Base-by-base conservation (phyloP, 192 early-diverging fungal species). In the Backusella morwellensis region DNA sequence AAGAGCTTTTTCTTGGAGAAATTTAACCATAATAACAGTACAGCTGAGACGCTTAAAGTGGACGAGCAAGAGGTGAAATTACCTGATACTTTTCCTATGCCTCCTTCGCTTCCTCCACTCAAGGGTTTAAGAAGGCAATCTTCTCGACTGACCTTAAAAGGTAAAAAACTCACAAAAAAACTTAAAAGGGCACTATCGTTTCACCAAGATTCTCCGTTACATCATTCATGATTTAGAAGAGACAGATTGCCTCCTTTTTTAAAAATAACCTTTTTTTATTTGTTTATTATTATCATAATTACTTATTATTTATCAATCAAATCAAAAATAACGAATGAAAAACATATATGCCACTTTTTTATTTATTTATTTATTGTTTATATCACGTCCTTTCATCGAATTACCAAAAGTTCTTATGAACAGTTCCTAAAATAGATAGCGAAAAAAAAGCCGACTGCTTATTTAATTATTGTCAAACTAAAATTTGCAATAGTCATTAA, bases 61-160 rank as follows among this genome's bases (percentile, higher is more conserved):
- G 47, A 50, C 0, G 21, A 35, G 14, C 1, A 17, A 70, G n/a
- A 35, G 21, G 36, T n/a, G 7, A 3, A 36, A 0, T 36, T 35
- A 5, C 38, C 68, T 11, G 21, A 63, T 29, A 63, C 23, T 29
- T 63, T 63, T 63, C 56, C 9, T 12, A 29, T 63, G 3, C 56
- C 56, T 29, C 21, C 56, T 29, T n/a, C 56, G 4, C 26, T 26
- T 14, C 56, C 56, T 26, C 56, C 21, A 9, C 56, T 70, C 38
- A 70, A 70, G 38, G 36, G 68, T 70, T 38, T 70, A 70, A 70
- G 68, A 70, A 70, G 68, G 26, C 68, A 70, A 23, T 70, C 68
- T 40, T 70, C 68, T n/a, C 35, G 38, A 70, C 68, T 70, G 21
- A 41, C 68, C 12, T 0, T 70, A 21, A 70, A 70, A 21, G 68